Evolutionary conservation across 352 stramenopile genomes (phyloP).

Genomic region (Albugo laibachii): DNA sequence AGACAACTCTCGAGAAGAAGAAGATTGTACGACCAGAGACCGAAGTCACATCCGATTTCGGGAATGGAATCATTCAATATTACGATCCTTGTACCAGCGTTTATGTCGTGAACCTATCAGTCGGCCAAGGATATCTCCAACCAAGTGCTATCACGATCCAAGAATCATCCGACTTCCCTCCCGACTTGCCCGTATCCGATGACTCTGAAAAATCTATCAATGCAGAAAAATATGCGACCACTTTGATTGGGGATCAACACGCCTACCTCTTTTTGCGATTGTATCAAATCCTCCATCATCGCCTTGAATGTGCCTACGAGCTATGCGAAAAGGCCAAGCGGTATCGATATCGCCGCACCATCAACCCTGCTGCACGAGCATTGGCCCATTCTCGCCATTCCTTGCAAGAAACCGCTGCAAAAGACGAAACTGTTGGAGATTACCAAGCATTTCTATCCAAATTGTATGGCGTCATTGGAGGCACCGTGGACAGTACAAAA

Average conservation of each 20-base stretch:
- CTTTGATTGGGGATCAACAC: slow-evolving; percentile 69
- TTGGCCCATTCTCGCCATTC: slow-evolving; percentile 52
- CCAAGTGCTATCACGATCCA: slow-evolving; percentile 53
- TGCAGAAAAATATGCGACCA: slow-evolving; percentile 17
- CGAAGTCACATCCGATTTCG: slow-evolving; percentile 63
- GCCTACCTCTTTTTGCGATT: slow-evolving; percentile 78
- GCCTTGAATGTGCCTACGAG: slow-evolving; percentile 57
- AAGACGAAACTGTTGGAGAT: slow-evolving; percentile 58
- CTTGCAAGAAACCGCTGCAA: slow-evolving; percentile 6
- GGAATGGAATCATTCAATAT: slow-evolving; percentile 59
- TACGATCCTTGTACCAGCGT: slow-evolving; percentile 41
- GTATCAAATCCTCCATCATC: slow-evolving; percentile 76
- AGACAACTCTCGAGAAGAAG: slow-evolving; percentile 35
- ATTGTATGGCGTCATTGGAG: slow-evolving; percentile 71
- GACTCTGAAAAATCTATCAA: slow-evolving; percentile 30
- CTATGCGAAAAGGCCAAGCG: slow-evolving; percentile 76
- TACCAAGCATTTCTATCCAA: slow-evolving; percentile 78
- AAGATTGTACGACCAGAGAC: slow-evolving; percentile 41
- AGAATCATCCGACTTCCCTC: slow-evolving; percentile 51
- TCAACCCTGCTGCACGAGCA: slow-evolving; percentile 65
- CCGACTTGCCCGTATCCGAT: slow-evolving; percentile 35
- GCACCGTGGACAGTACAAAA: slow-evolving; percentile 70
- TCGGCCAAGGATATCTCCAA: slow-evolving; percentile 53
- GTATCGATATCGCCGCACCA: slow-evolving; percentile 66
- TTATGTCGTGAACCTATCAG: slow-evolving; percentile 42